Evolutionary conservation across 768 basidiomycete species (phyloP), one percentile per base, ranked within the genome.

Genomic region (Leccinum broughii): DNA sequence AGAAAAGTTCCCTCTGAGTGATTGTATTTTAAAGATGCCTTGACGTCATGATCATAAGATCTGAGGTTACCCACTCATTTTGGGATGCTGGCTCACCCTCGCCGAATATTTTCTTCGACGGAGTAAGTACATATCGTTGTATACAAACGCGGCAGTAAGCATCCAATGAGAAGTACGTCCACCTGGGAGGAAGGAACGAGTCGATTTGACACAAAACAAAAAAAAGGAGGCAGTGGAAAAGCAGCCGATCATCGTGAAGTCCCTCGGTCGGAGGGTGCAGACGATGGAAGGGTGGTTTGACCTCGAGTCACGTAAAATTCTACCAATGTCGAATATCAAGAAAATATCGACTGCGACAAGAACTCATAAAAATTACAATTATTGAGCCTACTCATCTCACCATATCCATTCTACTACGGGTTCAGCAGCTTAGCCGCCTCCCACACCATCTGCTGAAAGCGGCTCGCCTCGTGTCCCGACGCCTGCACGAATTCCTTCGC

Each of bases 401-500:
- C 15, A 34, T 3, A 37, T 17, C 20, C 4, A n/a, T 41, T 41
- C 39, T n/a, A 41, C 51, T 13, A 53, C 17, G 22, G 3, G 11
- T 20, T 30, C 62, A 72, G 50, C 56, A 61, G 35, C 11, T 6
- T 54, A 4, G 20, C 37, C 3, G 65, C 70, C 6, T 50, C 1
- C 14, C 69, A 60, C 1, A 72, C 57, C 71, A 71, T 56, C 49
- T 56, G 55, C 10, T 72, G 62, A 56, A 70, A 72, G 5, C 3
- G 11, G n/a, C 26, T 53, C 9, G 32, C 35, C 6, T 35, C 39
- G 14, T 24, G 46, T 14, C 52, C 37, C 4, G 32, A 54, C 6
- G 17, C 68, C 34, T 62, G 60, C 13, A 83, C 71, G 62, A 70
- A 83, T 51, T 79, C 79, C 52, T 62, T 60, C 6, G 78, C 73